Evolutionary conservation across 2,329 filamentous ascomycete species (phyloP).

Genomic region (Pestalotiopsis sp.): DNA sequence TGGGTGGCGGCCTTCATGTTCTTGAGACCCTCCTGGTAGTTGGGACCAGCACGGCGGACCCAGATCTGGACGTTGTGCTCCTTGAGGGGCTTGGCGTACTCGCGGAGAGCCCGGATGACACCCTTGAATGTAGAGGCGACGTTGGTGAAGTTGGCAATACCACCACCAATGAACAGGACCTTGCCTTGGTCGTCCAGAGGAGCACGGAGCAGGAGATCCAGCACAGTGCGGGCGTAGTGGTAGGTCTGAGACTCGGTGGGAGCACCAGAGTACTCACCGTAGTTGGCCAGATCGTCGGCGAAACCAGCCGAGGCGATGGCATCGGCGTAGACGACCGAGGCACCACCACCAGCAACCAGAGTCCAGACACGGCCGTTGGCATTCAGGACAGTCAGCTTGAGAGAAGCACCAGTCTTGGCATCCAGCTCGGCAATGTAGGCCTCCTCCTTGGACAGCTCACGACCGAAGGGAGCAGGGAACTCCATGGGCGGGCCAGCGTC

Average conservation of each 20-base stretch:
- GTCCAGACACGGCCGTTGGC: constrained; percentile 93
- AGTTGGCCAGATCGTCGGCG: constrained; percentile 96
- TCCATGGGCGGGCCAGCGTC: constrained; percentile 98
- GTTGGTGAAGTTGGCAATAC: constrained; percentile 99
- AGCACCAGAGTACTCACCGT: constrained; percentile 98
- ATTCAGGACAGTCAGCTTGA: constrained; percentile 98
- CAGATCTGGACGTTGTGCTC: constrained; percentile 99
- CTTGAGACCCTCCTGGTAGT: constrained; percentile 99
- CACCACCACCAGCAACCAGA: constrained; percentile 97
- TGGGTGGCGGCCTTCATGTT: constrained; percentile 98
- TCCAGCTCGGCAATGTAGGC: constrained; percentile 98
- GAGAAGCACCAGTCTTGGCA: constrained; percentile 97
- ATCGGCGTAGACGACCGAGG: constrained; percentile 97
- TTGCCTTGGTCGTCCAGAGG: constrained; percentile 87
- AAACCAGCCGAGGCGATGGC: constrained; percentile 97
- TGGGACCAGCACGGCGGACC: constrained; percentile 88
- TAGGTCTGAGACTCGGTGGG: constrained; percentile 98
- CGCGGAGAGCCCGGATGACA: constrained; percentile 93
- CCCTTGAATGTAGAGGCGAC: constrained; percentile 99
- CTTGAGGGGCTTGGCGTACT: constrained; percentile 80
- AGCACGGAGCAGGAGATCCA: constrained; percentile 96
- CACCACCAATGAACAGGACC: constrained; percentile 98
- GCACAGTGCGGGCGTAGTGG: constrained; percentile 96
- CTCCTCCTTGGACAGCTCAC: constrained; percentile 98
- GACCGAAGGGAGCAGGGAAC: constrained; percentile 98